Evolutionary conservation across 2,329 filamentous ascomycete species (phyloP).

Genomic region (Alternaria sp.): DNA sequence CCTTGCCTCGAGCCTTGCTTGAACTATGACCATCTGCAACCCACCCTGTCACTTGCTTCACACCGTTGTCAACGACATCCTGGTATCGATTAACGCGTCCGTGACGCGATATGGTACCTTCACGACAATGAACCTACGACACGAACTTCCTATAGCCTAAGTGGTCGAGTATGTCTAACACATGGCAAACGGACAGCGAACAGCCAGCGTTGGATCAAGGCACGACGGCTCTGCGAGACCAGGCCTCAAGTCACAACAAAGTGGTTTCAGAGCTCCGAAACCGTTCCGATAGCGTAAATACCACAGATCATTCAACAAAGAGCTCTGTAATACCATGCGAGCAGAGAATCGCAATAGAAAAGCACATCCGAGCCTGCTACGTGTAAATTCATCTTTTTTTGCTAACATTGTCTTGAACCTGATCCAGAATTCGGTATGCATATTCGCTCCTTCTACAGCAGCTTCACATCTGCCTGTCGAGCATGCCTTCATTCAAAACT

Average conservation of each 20-base stretch:
- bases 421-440: neutral
- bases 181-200: neutral
- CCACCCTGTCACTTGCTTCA: no score
- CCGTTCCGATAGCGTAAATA: neutral
- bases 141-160: no score
- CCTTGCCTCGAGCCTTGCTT: neutral
- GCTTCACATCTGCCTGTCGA: neutral
- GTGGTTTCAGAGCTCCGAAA: neutral
- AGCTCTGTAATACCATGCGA: neutral
- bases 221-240: neutral
- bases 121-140: neutral
- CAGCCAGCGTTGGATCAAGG: neutral
- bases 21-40: neutral
- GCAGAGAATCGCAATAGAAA: neutral
- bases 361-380: neutral
- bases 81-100: neutral
- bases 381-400: neutral
- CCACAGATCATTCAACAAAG: neutral
- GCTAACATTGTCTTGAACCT: neutral
- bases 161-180: neutral
- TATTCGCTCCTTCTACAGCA: neutral
- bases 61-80: neutral
- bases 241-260: neutral
- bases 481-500: neutral
- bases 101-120: neutral